A percentile compares a stretch with the other conserved stretches of the same genome.
phyloP scores from a whole-genome alignment of 164 flowering plant species.

The Chloranthus sessilifolius region DNA sequence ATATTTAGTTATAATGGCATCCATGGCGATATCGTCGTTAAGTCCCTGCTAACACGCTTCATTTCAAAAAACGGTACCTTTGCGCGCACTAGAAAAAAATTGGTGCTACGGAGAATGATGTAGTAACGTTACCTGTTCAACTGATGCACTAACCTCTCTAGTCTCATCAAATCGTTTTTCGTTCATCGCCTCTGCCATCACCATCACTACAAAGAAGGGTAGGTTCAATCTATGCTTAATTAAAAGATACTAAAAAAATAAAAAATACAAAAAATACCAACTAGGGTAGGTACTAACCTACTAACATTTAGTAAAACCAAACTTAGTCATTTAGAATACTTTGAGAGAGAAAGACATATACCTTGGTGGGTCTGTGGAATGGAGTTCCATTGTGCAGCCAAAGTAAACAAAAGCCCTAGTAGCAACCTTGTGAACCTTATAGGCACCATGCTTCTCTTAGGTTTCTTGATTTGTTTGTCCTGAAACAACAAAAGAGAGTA shows the following conservation, averaged over 20 bases:
- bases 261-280: no score
- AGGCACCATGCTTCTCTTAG: constrained; percentile 27
- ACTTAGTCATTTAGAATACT: no score
- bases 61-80: no score
- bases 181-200: neutral
- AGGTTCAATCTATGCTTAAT: neutral
- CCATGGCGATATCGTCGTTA: no score
- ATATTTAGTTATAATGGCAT: no score
- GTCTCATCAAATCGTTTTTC: constrained; percentile 4
- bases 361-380: constrained; percentile 31
- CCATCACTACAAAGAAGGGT: constrained; percentile 7
- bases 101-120: neutral
- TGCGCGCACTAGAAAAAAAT: no score
- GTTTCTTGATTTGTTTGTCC: constrained; percentile 4
- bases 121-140: constrained; percentile 20
- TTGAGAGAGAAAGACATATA: no score
- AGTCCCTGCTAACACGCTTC: constrained; percentile 16
- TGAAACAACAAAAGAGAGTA: constrained; percentile 20
- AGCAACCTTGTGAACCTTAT: constrained; percentile 23
- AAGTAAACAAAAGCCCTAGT: constrained; percentile 30
- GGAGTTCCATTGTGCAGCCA: constrained; percentile 20
- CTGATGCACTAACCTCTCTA: neutral
- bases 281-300: no score
- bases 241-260: neutral
- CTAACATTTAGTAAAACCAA: no score